These are phyloP conservation scores for Venustampulla echinocandica DNA, from an alignment of 495 filamentous ascomycete species.

Conservation along the genomic window DNA sequence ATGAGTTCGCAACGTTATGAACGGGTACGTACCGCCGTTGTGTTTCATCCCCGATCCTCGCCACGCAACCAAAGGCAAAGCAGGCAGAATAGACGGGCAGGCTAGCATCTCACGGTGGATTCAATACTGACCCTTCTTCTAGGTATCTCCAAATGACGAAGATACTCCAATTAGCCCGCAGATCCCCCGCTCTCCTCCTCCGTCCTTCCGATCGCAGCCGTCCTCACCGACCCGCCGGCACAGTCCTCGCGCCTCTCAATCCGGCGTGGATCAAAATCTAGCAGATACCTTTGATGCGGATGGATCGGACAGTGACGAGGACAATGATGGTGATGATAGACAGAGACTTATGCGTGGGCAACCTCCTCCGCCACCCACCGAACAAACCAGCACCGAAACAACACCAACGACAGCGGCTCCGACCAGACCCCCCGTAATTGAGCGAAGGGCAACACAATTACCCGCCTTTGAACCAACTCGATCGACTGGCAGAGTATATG, in stretches of 20 bases:
- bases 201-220: constrained; percentile 82
- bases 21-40: constrained; percentile 64
- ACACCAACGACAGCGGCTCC: constrained; percentile 1
- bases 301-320: constrained; percentile 62
- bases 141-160: constrained; percentile 41
- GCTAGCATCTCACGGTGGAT: neutral
- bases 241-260: constrained; percentile 30
- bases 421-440: constrained; percentile 7
- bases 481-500: constrained; percentile 40
- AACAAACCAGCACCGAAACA: constrained; percentile 9
- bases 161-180: constrained; percentile 28
- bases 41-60: constrained; percentile 11
- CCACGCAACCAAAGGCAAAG: constrained; percentile 11
- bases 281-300: constrained; percentile 85
- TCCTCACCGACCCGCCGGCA: constrained; percentile 45
- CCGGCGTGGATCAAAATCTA: constrained; percentile 68
- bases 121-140: constrained; percentile 18
- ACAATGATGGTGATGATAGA: constrained; percentile 68
- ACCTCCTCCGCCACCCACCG: constrained; percentile 25
- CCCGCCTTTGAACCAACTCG: constrained; percentile 23
- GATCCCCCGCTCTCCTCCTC: constrained; percentile 78
- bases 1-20: constrained; percentile 83
- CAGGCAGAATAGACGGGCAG: too few relatives aligned
- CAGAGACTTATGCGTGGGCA: constrained; percentile 73
- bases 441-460: constrained; percentile 26